These are phyloP conservation scores for Flaveria floridana DNA, from an alignment of 140 eudicot species.

Conservation along the genomic window DNA sequence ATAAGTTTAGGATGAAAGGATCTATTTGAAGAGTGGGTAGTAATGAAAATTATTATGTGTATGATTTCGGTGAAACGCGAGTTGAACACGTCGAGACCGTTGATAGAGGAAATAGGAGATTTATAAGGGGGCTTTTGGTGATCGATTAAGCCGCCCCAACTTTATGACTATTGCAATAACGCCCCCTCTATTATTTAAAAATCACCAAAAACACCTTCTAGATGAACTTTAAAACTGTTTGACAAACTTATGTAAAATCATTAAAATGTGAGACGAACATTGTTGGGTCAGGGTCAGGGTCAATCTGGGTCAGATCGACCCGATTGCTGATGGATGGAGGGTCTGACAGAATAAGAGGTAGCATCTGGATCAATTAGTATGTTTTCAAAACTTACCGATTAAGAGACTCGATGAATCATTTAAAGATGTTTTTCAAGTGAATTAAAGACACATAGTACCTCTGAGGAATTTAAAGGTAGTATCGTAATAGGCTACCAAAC, in stretches of 20 bases:
- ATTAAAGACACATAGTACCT: background rate
- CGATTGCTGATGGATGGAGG: too few relatives aligned
- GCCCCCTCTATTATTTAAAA: background rate
- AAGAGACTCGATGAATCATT: too few relatives aligned
- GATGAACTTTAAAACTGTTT: background rate
- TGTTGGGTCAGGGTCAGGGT: too few relatives aligned
- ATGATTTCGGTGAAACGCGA: conserved; percentile 65
- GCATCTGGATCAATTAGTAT: too few relatives aligned
- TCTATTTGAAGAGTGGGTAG: conserved; percentile 27
- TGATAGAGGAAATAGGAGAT: conserved; percentile 30
- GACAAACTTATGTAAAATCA: too few relatives aligned
- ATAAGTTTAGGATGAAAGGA: conserved; percentile 10
- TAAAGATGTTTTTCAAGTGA: too few relatives aligned
- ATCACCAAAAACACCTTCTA: background rate
- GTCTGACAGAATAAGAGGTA: too few relatives aligned
- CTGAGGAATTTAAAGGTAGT: too few relatives aligned
- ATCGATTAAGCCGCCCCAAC: conserved; percentile 21
- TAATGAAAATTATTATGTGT: conserved; percentile 27
- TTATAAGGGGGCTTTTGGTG: conserved; percentile 22
- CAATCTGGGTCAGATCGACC: too few relatives aligned
- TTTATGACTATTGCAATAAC: background rate
- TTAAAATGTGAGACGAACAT: too few relatives aligned
- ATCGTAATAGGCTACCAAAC: too few relatives aligned
- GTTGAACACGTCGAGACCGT: conserved; percentile 87
- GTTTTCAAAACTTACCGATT: too few relatives aligned